Percentiles rank a stretch among this genome's conserved stretches.
phyloP scores from a whole-genome alignment of 257 asterid genomes.

The Cinchona pubescens region DNA sequence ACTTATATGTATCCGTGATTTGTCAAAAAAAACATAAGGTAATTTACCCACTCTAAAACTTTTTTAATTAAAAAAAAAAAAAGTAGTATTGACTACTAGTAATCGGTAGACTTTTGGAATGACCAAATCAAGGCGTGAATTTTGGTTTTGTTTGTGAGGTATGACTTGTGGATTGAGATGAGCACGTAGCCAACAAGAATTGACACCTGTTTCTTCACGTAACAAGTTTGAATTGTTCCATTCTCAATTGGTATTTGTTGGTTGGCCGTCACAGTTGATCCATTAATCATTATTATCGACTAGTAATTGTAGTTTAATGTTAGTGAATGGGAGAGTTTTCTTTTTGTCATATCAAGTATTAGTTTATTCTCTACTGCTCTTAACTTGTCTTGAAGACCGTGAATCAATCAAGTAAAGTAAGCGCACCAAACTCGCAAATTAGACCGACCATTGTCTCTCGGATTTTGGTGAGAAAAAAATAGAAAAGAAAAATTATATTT shows the following conservation, averaged over 20 bases:
- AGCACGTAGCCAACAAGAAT: background rate
- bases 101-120: background rate
- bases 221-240: background rate
- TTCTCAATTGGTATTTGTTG: background rate
- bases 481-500: background rate
- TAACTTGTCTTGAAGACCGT: background rate
- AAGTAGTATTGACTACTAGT: background rate
- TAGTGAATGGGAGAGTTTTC: background rate
- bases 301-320: background rate
- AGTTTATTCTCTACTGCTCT: background rate
- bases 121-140: constrained; percentile 10
- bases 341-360: background rate
- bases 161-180: background rate
- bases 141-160: background rate
- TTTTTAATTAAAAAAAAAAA: too few species aligned
- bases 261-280: background rate
- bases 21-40: too few species aligned
- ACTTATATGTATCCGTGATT: too few species aligned
- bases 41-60: too few species aligned
- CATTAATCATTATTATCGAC: background rate
- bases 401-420: background rate
- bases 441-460: background rate
- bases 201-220: constrained; percentile 18
- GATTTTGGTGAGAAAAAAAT: background rate
- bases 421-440: background rate